A percentile compares a stretch with the other conserved stretches of the same genome.
phyloP scores from a whole-genome alignment of 2,329 filamentous ascomycete species.

The Alternaria rosae region DNA sequence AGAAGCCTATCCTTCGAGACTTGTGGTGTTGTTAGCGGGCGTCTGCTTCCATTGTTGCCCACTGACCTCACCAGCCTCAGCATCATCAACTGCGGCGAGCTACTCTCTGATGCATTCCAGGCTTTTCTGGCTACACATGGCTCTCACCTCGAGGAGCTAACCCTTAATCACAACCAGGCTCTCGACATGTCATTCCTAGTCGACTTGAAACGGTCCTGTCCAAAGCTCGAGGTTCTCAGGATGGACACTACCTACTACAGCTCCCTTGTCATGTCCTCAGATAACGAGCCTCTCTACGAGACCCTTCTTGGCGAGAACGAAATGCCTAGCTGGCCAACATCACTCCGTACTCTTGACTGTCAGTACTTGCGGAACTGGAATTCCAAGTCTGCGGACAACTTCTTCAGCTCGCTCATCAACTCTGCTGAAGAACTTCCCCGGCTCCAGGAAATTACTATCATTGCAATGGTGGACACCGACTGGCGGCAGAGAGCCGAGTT shows the following conservation, averaged over 20 bases:
- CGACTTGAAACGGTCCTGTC: slow-evolving; percentile 71
- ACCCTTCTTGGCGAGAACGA: slow-evolving; percentile 68
- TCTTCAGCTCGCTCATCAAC: slow-evolving; percentile 80
- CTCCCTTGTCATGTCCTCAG: slow-evolving; percentile 70
- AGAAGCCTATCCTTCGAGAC: slow-evolving; percentile 75
- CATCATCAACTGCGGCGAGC: slow-evolving; percentile 79
- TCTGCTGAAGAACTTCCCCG: slow-evolving; percentile 70
- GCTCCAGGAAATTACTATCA: slow-evolving; percentile 73
- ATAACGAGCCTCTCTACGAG: slow-evolving; percentile 78
- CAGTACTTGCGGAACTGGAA: slow-evolving; percentile 79
- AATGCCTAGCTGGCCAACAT: slow-evolving; percentile 78
- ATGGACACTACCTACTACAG: slow-evolving; percentile 84
- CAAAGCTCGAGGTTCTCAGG: slow-evolving; percentile 71
- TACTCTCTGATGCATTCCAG: slow-evolving; percentile 71
- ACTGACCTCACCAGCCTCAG: slow-evolving; percentile 70
- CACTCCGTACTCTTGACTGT: slow-evolving; percentile 75
- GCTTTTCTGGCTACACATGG: slow-evolving; percentile 74
- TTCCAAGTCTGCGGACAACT: slow-evolving; percentile 72
- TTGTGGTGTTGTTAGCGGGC: slow-evolving; percentile 73
- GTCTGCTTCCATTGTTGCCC: slow-evolving; percentile 74
- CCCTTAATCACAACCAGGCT: slow-evolving; percentile 79
- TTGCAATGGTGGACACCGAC: slow-evolving; percentile 75
- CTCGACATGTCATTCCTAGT: slow-evolving; percentile 78
- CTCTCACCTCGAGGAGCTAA: slow-evolving; percentile 69
- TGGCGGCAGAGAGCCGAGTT: slow-evolving; percentile 86